Evolutionary conservation across 257 asterid genomes (phyloP).

Genomic region (Striga asiatica): DNA sequence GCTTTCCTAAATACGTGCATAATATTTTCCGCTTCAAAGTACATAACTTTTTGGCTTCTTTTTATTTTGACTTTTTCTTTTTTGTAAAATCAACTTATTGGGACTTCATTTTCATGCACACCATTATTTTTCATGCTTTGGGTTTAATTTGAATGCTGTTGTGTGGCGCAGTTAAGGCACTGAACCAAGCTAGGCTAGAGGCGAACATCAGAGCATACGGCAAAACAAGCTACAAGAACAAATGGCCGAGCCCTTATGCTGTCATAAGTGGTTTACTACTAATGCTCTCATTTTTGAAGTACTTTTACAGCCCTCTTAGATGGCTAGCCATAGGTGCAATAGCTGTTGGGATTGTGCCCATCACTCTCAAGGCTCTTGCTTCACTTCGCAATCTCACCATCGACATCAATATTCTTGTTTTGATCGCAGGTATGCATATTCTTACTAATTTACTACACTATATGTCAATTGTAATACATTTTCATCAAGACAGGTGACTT

Average conservation of each 20-base stretch:
- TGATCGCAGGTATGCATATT: slow-evolving; percentile 64
- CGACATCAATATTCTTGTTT: slow-evolving; percentile 56
- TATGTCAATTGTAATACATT: too few relatives aligned
- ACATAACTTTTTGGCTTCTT: too few relatives aligned
- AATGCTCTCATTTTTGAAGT: slow-evolving; percentile 29
- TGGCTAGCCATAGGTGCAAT: slow-evolving; percentile 57
- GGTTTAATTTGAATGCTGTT: neutral
- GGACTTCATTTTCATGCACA: too few relatives aligned
- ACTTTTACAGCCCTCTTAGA: slow-evolving; percentile 23
- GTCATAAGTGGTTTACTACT: slow-evolving; percentile 31
- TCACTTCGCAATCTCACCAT: slow-evolving; percentile 33
- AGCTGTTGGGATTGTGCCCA: slow-evolving; percentile 41
- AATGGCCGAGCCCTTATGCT: slow-evolving; percentile 51
- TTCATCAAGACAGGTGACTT: too few relatives aligned
- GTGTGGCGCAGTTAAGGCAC: slow-evolving; percentile 11
- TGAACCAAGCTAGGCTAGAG: slow-evolving; percentile 49
- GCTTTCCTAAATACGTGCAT: too few relatives aligned
- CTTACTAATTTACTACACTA: too few relatives aligned
- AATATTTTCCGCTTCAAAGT: too few relatives aligned
- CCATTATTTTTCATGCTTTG: too few relatives aligned
- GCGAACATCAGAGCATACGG: slow-evolving; percentile 49
- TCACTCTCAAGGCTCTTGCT: slow-evolving; percentile 27
- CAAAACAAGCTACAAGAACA: slow-evolving; percentile 12
- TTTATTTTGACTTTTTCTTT: neutral
- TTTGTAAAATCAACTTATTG: too few relatives aligned